These are phyloP conservation scores for Rutstroemia sp. DNA, from an alignment of 2,329 filamentous ascomycete species.

Conservation along the genomic window DNA sequence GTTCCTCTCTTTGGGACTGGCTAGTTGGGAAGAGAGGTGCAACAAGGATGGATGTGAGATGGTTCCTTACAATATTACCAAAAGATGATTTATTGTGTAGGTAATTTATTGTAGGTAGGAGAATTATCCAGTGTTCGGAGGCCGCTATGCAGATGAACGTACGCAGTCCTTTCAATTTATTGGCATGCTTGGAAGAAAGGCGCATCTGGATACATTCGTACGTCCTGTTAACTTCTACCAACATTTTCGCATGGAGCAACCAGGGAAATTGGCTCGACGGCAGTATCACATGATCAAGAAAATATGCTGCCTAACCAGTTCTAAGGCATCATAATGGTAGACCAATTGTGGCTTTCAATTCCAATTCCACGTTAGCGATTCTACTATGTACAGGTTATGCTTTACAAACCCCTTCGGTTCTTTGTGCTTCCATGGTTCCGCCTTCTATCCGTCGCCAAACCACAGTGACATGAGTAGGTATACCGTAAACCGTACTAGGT, in stretches of 20 bases:
- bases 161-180: not conserved
- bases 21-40: not conserved
- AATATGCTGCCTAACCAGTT: not conserved
- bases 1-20: slow-evolving; percentile 1
- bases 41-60: slow-evolving; percentile 6
- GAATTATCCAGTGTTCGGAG: not conserved
- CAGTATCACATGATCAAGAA: not conserved
- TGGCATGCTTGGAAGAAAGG: not conserved
- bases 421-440: no score
- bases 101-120: not conserved
- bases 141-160: not conserved
- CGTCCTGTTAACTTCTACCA: not conserved
- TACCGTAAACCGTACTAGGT: no score
- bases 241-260: not conserved
- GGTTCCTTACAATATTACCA: not conserved
- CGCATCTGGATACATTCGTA: not conserved
- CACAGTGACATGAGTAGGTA: no score
- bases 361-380: not conserved
- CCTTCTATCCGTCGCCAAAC: no score
- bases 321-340: no score
- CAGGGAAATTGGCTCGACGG: not conserved
- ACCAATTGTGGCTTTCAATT: not conserved
- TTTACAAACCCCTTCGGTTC: not conserved
- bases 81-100: not conserved
- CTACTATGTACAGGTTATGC: not conserved